These are phyloP conservation scores for Parachaetomium inaequale DNA, from an alignment of 495 filamentous ascomycete genomes.

Conservation along the genomic window DNA sequence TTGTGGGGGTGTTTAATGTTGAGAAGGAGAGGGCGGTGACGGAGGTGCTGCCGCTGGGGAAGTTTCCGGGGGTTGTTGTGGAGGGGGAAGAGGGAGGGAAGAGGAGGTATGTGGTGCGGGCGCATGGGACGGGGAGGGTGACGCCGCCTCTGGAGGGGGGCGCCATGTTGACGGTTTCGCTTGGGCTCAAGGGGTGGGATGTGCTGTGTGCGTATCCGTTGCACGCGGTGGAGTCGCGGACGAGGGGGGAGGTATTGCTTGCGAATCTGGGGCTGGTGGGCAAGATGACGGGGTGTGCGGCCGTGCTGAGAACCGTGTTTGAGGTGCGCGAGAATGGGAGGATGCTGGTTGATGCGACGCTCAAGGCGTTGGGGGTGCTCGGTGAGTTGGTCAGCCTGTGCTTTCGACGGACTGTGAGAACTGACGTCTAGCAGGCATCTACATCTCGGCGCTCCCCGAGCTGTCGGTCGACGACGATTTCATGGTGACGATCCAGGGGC, in stretches of 20 bases:
- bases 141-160: slow-evolving; percentile 45
- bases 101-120: slow-evolving; percentile 62
- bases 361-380: slow-evolving; percentile 80
- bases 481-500: slow-evolving; percentile 71
- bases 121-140: slow-evolving; percentile 65
- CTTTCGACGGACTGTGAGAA: background rate
- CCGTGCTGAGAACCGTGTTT: slow-evolving; percentile 59
- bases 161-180: slow-evolving; percentile 53
- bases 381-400: slow-evolving; percentile 44
- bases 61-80: slow-evolving; percentile 69
- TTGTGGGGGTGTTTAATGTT: slow-evolving; percentile 84
- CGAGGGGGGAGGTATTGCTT: slow-evolving; percentile 39
- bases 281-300: slow-evolving; percentile 88
- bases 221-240: slow-evolving; percentile 48
- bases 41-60: slow-evolving; percentile 63
- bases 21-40: slow-evolving; percentile 47
- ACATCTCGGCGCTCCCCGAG: slow-evolving; percentile 62
- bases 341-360: slow-evolving; percentile 57
- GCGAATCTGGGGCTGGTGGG: slow-evolving; percentile 77
- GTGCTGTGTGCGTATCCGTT: slow-evolving; percentile 74
- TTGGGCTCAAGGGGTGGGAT: slow-evolving; percentile 69
- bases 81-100: slow-evolving; percentile 26
- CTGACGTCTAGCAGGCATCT: slow-evolving; percentile 52
- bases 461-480: slow-evolving; percentile 62
- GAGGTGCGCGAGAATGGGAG: slow-evolving; percentile 55